phyloP scores from a whole-genome alignment of 129 eudicot species.

The Cynara cardunculus region DNA sequence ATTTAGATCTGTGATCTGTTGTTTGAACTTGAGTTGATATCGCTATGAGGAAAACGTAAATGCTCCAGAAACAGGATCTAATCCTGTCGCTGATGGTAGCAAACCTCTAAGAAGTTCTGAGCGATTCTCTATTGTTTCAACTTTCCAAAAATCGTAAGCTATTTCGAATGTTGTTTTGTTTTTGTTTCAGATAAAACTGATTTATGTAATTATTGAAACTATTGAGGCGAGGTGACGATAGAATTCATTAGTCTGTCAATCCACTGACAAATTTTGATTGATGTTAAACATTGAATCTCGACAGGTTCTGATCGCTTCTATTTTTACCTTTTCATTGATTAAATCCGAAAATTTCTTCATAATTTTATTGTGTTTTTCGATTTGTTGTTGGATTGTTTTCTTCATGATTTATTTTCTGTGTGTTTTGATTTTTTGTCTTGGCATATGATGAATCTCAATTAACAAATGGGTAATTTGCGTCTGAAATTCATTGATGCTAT shows the following conservation, averaged over 20 bases:
- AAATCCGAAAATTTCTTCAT: not conserved
- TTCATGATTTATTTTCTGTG: too few relatives aligned
- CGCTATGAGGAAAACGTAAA: constrained; percentile 21
- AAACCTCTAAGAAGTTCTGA: constrained; percentile 92
- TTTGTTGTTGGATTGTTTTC: too few relatives aligned
- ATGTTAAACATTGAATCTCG: constrained; percentile 69
- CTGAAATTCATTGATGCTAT: constrained; percentile 55
- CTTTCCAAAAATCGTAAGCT: not conserved
- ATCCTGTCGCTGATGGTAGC: constrained; percentile 49
- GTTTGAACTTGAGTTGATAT: not conserved
- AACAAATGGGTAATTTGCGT: constrained; percentile 81
- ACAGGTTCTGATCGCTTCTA: constrained; percentile 54
- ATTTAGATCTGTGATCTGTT: not conserved
- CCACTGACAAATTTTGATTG: constrained; percentile 59
- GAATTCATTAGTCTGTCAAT: constrained; percentile 82
- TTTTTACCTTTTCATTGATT: not conserved
- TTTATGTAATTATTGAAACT: not conserved
- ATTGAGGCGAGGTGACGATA: constrained; percentile 58
- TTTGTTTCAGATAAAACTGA: not conserved
- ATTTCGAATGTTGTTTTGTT: not conserved
- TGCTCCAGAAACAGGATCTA: constrained; percentile 41
- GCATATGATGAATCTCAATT: constrained; percentile 50
- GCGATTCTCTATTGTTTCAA: constrained; percentile 14
- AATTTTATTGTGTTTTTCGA: too few relatives aligned
- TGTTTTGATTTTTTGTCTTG: not conserved